phyloP scores from a whole-genome alignment of 768 basidiomycete species.

The Pleurotus tuber-regium region DNA sequence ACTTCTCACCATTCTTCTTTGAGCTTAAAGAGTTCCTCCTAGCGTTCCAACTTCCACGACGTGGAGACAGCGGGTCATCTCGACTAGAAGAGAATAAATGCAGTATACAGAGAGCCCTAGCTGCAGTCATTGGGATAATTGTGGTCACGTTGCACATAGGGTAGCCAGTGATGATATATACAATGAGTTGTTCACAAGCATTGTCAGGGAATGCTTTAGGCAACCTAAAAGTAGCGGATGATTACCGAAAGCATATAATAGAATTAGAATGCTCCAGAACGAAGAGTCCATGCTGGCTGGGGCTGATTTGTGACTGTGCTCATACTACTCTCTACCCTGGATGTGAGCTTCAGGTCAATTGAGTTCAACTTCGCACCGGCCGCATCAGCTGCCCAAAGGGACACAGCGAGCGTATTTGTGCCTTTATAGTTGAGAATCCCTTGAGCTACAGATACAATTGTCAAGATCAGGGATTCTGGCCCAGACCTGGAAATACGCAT shows the following conservation, averaged over 20 bases:
- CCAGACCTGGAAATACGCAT: neutral
- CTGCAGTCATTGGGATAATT: too few relatives aligned
- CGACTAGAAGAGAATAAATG: too few relatives aligned
- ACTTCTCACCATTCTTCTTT: too few relatives aligned
- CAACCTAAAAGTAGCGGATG: too few relatives aligned
- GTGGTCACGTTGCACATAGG: too few relatives aligned
- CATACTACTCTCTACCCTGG: slow-evolving; percentile 36
- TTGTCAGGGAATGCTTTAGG: too few relatives aligned
- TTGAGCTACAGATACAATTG: slow-evolving; percentile 32
- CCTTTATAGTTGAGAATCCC: slow-evolving; percentile 50
- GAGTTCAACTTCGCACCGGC: slow-evolving; percentile 41
- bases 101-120: too few relatives aligned
- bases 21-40: too few relatives aligned
- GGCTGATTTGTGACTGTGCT: slow-evolving; percentile 32
- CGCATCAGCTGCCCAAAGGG: slow-evolving; percentile 41
- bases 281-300: slow-evolving; percentile 28
- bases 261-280: slow-evolving; percentile 29
- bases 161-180: too few relatives aligned
- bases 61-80: too few relatives aligned
- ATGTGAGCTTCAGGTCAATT: slow-evolving; percentile 34
- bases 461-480: neutral
- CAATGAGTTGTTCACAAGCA: too few relatives aligned
- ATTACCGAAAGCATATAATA: neutral
- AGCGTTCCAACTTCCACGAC: too few relatives aligned
- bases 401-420: slow-evolving; percentile 44